Evolutionary conservation across 345 rosid species (phyloP).

Genomic region (Linum lewisii): DNA sequence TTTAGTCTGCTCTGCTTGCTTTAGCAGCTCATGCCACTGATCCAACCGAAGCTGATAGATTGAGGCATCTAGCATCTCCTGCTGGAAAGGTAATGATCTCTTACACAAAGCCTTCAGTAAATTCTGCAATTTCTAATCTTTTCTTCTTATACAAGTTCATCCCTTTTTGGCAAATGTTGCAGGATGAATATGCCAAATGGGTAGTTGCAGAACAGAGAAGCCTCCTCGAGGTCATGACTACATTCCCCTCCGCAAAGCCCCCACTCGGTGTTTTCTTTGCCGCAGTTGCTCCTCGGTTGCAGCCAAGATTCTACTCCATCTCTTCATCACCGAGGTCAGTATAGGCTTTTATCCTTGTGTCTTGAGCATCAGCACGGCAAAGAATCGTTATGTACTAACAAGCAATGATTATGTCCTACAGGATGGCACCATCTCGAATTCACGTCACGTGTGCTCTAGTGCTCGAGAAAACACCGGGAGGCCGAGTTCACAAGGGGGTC

Average conservation of each 20-base stretch:
- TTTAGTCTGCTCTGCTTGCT: constrained; percentile 79
- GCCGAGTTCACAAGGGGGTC: constrained; percentile 79
- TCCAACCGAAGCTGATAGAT: constrained; percentile 73
- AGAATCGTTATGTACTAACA: neutral
- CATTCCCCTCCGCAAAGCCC: constrained; percentile 82
- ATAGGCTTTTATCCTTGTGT: neutral
- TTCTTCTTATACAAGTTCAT: constrained; percentile 5
- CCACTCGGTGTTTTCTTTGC: constrained; percentile 98
- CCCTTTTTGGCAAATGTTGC: constrained; percentile 1
- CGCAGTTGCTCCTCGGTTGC: constrained; percentile 77
- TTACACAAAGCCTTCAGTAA: neutral
- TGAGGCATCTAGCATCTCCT: constrained; percentile 78
- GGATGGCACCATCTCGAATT: constrained; percentile 55
- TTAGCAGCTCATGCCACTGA: constrained; percentile 91
- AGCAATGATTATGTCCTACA: constrained; percentile 22
- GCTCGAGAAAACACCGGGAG: constrained; percentile 69
- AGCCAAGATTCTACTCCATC: constrained; percentile 88
- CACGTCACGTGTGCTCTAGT: constrained; percentile 95
- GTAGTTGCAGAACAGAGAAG: constrained; percentile 79
- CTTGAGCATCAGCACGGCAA: neutral
- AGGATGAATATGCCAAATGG: constrained; percentile 96
- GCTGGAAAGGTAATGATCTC: constrained; percentile 67
- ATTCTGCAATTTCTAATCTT: neutral
- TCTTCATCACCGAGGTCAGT: constrained; percentile 91
- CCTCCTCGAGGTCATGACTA: constrained; percentile 89